Conservation (phyloP, 768 basidiomycete species). For the Tricholoma saponaceum region DNA sequence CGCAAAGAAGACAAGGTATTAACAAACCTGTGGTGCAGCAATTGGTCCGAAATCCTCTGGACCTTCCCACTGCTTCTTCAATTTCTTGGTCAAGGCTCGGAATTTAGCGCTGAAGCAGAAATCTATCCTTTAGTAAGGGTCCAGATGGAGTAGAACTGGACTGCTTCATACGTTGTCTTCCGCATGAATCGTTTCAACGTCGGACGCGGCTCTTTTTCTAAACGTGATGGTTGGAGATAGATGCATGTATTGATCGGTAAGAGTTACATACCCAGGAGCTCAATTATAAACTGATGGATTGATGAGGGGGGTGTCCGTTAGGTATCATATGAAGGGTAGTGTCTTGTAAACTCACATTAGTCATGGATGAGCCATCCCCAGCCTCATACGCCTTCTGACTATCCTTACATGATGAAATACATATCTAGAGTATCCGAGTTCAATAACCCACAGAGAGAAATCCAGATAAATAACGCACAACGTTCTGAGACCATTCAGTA, state of each 20-base stretch:
- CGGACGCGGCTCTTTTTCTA: neutral
- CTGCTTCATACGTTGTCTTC: neutral
- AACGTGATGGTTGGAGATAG: neutral
- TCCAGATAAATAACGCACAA: neutral
- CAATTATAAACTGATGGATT: neutral
- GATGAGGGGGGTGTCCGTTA: neutral
- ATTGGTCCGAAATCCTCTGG: neutral
- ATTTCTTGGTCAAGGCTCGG: neutral
- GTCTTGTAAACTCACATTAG: neutral
- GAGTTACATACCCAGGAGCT: neutral
- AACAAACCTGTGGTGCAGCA: neutral
- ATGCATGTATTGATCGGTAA: neutral
- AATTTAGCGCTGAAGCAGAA: neutral
- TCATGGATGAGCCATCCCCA: constrained; percentile 1
- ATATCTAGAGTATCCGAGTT: neutral
- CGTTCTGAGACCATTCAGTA: neutral
- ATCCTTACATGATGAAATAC: constrained; percentile 2
- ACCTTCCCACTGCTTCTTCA: neutral
- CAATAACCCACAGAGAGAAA: neutral
- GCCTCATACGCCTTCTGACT: neutral
- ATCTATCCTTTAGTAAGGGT: neutral
- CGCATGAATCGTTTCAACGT: neutral
- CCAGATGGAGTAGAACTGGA: neutral
- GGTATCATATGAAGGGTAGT: neutral
- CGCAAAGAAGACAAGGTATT: neutral